Base-by-base conservation (phyloP, 2,329 filamentous ascomycete genomes). In the Aspergillus sojae region DNA sequence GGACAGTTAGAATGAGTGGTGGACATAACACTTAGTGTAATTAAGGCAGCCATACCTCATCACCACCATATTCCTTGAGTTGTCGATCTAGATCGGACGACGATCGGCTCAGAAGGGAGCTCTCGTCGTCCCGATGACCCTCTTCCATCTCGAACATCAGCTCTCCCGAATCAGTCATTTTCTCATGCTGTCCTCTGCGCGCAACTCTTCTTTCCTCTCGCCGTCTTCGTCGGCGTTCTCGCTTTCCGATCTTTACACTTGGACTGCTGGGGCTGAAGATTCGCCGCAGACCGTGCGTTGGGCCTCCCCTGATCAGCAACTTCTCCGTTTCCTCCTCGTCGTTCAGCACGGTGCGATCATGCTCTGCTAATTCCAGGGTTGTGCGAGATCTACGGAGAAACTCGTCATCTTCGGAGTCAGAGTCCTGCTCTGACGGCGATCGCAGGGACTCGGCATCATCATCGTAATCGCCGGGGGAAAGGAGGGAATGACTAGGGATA, bases 91-190 rank as follows among this genome's bases (percentile, higher is more conserved):
- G 76, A 4, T 72, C 88, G 76, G 77, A 88, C 80, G 74, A 87
- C 71, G 75, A 89, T 80, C 71, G 86, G 81, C 81, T 89, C 84
- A 75, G 86, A 83, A 75, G 86, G 80, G 67, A 87, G 80, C 71
- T 89, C 80, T 81, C 91, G 60, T 52, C 48, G 10, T 89, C 89
- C 65, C 72, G 74, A 36, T 79, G 73, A 1, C 93, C 92, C 74
- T 93, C 90, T 77, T 97, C 94, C 90, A 94, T 92, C 79, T 95
- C 91, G 76, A 92, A 94, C 89, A 96, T 92, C 72, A 96, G 81
- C 76, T 89, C 87, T 43, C 90, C 89, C 68, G 92, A 88, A 73
- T 92, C 91, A 83, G 77, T 73, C 86, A 75, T 67, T 78, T 81
- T 65, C 84, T 83, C 79, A 80, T 83, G 71, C 43, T 72, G 86